Conservation (phyloP, 257 asterid species). For the Lycium barbarum region DNA sequence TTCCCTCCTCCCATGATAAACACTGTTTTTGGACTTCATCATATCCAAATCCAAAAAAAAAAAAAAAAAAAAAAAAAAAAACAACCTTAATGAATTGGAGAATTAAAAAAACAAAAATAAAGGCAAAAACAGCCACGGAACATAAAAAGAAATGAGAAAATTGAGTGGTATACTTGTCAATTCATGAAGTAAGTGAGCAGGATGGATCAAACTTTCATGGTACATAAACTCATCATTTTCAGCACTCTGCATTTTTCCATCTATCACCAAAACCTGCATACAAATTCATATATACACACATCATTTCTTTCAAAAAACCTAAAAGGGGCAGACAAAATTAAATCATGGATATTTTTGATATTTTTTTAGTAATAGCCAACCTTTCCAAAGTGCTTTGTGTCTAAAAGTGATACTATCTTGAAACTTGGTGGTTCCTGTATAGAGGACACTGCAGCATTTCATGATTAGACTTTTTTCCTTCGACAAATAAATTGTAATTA, state of each 20-base stretch:
- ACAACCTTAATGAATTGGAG: not conserved
- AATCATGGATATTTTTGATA: no score
- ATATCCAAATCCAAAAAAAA: not conserved
- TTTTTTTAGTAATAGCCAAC: slow-evolving; percentile 32
- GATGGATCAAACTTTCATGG: slow-evolving; percentile 93
- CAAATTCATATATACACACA: not conserved
- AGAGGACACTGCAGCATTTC: not conserved
- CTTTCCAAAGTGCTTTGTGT: slow-evolving; percentile 91
- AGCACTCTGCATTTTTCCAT: slow-evolving; percentile 99
- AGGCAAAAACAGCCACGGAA: not conserved
- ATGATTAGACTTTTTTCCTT: no score
- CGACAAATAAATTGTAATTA: no score
- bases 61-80: not conserved
- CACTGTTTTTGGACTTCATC: slow-evolving; percentile 66
- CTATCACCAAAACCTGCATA: slow-evolving; percentile 82
- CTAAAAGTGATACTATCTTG: slow-evolving; percentile 88
- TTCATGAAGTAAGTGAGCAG: slow-evolving; percentile 81
- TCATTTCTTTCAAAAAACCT: not conserved
- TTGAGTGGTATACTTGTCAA: slow-evolving; percentile 47
- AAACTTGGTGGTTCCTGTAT: slow-evolving; percentile 44
- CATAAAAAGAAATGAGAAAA: not conserved
- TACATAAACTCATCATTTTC: slow-evolving; percentile 92
- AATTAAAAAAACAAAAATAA: not conserved
- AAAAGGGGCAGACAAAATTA: no score
- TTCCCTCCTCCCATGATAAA: slow-evolving; percentile 99